Percentiles rank a stretch among this genome's conserved stretches.
phyloP scores from a whole-genome alignment of 495 filamentous ascomycete genomes.

The Aspergillus baeticus region DNA sequence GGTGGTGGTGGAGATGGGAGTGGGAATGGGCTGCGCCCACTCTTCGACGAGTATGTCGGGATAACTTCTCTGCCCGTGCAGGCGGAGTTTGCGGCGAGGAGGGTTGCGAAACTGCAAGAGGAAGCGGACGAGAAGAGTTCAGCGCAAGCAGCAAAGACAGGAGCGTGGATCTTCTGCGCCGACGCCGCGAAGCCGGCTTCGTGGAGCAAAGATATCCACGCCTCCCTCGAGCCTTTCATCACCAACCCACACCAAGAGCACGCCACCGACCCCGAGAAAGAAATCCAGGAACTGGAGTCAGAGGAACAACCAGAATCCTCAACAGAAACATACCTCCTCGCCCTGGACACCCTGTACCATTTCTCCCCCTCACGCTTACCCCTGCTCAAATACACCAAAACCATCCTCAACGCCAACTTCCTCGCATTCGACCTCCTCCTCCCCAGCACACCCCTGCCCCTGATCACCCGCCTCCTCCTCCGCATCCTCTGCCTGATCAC shows the following conservation, averaged over 20 bases:
- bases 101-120: slow-evolving; percentile 9
- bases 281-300: background rate
- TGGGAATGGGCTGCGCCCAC: background rate
- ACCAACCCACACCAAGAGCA: background rate
- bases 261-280: background rate
- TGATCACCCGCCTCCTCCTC: slow-evolving; percentile 21
- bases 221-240: slow-evolving; percentile 14
- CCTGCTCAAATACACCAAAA: slow-evolving; percentile 33
- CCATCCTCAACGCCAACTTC: slow-evolving; percentile 37
- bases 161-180: slow-evolving; percentile 28
- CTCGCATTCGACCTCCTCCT: slow-evolving; percentile 44
- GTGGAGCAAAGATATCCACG: slow-evolving; percentile 26
- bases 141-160: background rate
- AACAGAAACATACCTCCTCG: slow-evolving; percentile 41
- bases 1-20: background rate
- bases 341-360: slow-evolving; percentile 51
- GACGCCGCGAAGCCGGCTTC: slow-evolving; percentile 30
- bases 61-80: slow-evolving; percentile 39
- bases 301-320: background rate
- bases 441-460: slow-evolving; percentile 19
- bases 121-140: background rate
- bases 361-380: slow-evolving; percentile 46
- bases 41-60: slow-evolving; percentile 41
- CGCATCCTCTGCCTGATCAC: slow-evolving; percentile 31
- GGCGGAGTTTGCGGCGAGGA: slow-evolving; percentile 26